These are phyloP conservation scores for Nematocida sp. DNA, from an alignment of 371 early-diverging fungal species.

Conservation along the genomic window DNA sequence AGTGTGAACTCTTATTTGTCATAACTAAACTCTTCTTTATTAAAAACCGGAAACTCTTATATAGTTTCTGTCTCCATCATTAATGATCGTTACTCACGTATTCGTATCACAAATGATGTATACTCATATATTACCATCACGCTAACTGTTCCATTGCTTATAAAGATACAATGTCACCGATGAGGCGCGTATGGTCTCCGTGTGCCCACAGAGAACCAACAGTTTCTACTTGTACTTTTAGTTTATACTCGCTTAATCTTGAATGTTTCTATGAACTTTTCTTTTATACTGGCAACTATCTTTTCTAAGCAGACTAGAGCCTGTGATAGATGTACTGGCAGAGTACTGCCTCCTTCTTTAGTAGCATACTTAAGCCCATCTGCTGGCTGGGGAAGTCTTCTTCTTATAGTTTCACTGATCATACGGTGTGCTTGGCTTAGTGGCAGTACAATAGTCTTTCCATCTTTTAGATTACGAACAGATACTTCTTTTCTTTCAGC, in stretches of 20 bases:
- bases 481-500: constrained; percentile 75
- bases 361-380: neutral
- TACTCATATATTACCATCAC: too few relatives aligned
- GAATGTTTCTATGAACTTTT: neutral
- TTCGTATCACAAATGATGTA: too few relatives aligned
- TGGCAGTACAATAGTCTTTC: neutral
- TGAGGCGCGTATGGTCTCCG: too few relatives aligned
- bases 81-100: too few relatives aligned
- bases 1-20: too few relatives aligned
- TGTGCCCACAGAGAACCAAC: too few relatives aligned
- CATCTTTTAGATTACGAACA: constrained; percentile 44
- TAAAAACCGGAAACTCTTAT: too few relatives aligned
- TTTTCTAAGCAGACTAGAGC: constrained; percentile 1
- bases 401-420: neutral
- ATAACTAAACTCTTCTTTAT: too few relatives aligned
- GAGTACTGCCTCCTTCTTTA: neutral
- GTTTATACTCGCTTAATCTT: neutral
- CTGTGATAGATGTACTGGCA: constrained; percentile 6
- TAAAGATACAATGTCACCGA: too few relatives aligned
- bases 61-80: too few relatives aligned
- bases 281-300: neutral
- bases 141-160: too few relatives aligned
- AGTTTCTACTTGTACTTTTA: neutral
- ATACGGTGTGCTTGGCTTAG: neutral
- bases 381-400: constrained; percentile 2